Base-by-base conservation (phyloP, 495 filamentous ascomycete genomes). In the Tuber umbilicatum region DNA sequence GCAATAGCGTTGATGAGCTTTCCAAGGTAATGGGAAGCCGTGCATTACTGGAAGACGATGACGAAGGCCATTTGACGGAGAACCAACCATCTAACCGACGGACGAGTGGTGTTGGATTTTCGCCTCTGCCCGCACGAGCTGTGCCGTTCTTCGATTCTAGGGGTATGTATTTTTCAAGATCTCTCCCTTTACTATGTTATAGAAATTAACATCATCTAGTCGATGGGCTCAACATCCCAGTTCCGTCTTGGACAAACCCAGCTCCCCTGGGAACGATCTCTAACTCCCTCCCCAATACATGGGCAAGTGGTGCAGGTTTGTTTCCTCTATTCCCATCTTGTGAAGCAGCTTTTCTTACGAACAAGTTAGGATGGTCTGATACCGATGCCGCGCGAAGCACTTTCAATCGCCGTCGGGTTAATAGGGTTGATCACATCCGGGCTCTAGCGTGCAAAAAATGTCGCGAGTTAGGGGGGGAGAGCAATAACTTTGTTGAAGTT, bases 11-110 rank as follows among this genome's bases (percentile, higher is more conserved):
- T 47, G 93, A 97, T 73, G 89, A 94, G 72, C 85, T 96, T 68
- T 92, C 89, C 73, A 87, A 89, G 70, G 93, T 94, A 81, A 87
- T 99, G n/a, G 96, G 95, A 16, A 97, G 94, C 84, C 94, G 91
- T 82, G 94, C 94, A 14, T 85, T 99, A n/a, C 86, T 97, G 50
- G 94, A 96, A 79, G 94, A 96, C 81, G 87, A 86, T 27, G 89
- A 93, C 74, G 87, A 88, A 70, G 85, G 85, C 41, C 83, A 85
- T 6, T 64, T 85, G 47, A 71, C 83, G 17, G 84, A 82, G 19
- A 80, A 78, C 45, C 76, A 78, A 73, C 82, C 78, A 2, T 81
- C 76, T 17, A 82, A 75, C 72, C 82, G 83, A 60, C 76, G 81
- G 21, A 76, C 79, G 7, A 83, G 82, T 31, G 74, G 80, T 60